These are phyloP conservation scores for Globisporangium mamillatum DNA, from an alignment of 352 stramenopile species.

Conservation along the genomic window DNA sequence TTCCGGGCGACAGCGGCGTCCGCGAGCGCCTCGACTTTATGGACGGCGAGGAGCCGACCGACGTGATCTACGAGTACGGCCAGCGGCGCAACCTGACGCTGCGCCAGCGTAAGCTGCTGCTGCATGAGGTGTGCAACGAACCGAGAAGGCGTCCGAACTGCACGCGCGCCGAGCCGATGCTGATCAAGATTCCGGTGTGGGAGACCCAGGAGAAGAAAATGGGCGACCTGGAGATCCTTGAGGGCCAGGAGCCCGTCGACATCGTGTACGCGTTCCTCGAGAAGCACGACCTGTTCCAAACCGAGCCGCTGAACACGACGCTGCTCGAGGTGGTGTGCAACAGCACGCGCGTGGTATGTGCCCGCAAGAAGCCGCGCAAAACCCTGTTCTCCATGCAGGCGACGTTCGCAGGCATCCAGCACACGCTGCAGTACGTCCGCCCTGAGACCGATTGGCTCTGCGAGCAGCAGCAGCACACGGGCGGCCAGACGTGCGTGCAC, in stretches of 20 bases:
- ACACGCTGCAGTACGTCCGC: slow-evolving; percentile 77
- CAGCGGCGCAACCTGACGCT: slow-evolving; percentile 66
- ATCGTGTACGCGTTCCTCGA: slow-evolving; percentile 85
- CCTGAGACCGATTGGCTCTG: slow-evolving; percentile 80
- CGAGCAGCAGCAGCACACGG: slow-evolving; percentile 27
- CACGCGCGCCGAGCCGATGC: slow-evolving; percentile 71
- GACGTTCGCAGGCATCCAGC: slow-evolving; percentile 60
- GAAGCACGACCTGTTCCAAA: slow-evolving; percentile 85
- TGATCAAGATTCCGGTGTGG: slow-evolving; percentile 74
- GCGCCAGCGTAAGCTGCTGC: slow-evolving; percentile 58
- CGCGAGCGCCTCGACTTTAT: slow-evolving; percentile 66
- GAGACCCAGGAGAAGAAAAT: slow-evolving; percentile 67
- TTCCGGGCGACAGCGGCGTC: slow-evolving; percentile 34
- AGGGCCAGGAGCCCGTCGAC: slow-evolving; percentile 77
- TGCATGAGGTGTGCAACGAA: slow-evolving; percentile 71
- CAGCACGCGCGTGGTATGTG: slow-evolving; percentile 61
- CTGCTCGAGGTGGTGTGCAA: slow-evolving; percentile 70
- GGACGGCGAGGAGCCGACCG: slow-evolving; percentile 67
- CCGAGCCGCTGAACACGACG: slow-evolving; percentile 71
- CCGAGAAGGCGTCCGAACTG: slow-evolving; percentile 63
- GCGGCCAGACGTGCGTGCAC: slow-evolving; percentile 67
- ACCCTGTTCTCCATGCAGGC: slow-evolving; percentile 81
- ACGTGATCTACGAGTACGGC: slow-evolving; percentile 78
- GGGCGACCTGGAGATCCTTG: slow-evolving; percentile 66
- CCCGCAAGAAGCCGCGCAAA: slow-evolving; percentile 46